Evolutionary conservation across 2,329 filamentous ascomycete species (phyloP), one percentile per base, ranked within the genome.

Genomic region (Immersiporthe knoxdaviesiana): DNA sequence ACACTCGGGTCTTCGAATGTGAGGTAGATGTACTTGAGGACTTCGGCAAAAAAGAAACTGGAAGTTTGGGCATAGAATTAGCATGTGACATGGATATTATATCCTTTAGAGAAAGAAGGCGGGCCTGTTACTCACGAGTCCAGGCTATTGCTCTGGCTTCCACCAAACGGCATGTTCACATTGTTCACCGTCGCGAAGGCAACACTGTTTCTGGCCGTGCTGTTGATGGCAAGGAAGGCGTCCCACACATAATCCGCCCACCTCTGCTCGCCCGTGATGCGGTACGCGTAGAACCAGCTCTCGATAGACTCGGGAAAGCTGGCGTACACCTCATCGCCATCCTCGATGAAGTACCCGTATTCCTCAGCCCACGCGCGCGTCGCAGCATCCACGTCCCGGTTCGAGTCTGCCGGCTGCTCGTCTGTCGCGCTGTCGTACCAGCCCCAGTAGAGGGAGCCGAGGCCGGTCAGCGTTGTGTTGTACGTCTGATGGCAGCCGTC

Each of bases 271-370:
- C 66, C 66, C 5, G 66, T 67, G 24, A 67, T 67, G 14, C 66
- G 66, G 18, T 67, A 67, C n/a, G 66, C 66, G 24, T 67, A 67
- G 35, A 67, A 67, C 66, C 66, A 67, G 60, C 66, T 67, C 59
- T 67, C 66, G 21, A 67, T 67, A 5, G 59, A 63, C 60, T 67
- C 66, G n/a, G 66, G 66, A 35, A 67, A 67, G 16, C 44, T 32
- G 24, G 59, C 59, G n/a, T 60, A 67, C 3, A n/a, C 66, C 52
- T 67, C 66, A 35, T 67, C 66, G 10, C 60, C 66, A n/a, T 63
- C 10, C 37, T 63, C 35, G 35, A 67, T 67, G 30, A 67, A 67
- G 47, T 67, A 67, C 14, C 66, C 66, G 14, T 63, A 47, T 37
- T 67, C 47, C 47, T 63, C 66, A 11, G 66, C 66, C 66, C 66